Base-by-base conservation (phyloP, 257 asterid species). In the Nicotiana tabacum region DNA sequence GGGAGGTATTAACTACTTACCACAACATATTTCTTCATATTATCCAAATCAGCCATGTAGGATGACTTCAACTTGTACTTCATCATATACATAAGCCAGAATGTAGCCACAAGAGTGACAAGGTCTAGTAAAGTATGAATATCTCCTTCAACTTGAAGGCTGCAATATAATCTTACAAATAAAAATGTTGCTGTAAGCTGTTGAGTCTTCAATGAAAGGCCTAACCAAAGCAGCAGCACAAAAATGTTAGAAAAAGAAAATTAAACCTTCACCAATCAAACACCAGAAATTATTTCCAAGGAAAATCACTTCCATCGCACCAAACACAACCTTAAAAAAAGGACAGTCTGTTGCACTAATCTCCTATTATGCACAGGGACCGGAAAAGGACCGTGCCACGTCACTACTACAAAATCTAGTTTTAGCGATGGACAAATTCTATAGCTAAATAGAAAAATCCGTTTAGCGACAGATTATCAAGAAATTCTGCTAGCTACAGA, bases 81-180 rank as follows among this genome's bases (percentile, higher is more conserved):
- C 37, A 95, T 95, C 97, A 92, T 94, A 91, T 91, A 95, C 18
- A 96, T 85, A 60, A 96, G 98, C 99, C 98, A 96, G 84, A 91
- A 61, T 10, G 98, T 96, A 2, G 98, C 90, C n/a, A 90, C 88
- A 27, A 96, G 96, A n/a, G 98, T 96, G 35, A 84, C 84, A 29
- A 92, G 90, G 86, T 96, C 99, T 15, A 96, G 98, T 24, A 93
- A 9, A 12, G 99, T 96, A 91, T 96, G 98, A 79, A 96, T 90
- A 88, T 94, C 97, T 18, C 93, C 94, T 90, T 94, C 98, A 91
- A 96, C 86, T 43, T 81, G 70, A 65, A 85, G 82, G 84, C 98
- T 96, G 79, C 95, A 93, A 82, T 57, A 69, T 78, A 93, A 77
- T 86, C 99, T 88, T 72, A 91, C 96, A 56, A 85, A 95, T 85